Evolutionary conservation across 2,329 filamentous ascomycete genomes (phyloP).

Genomic region (Graphiopsis chlorocephala): DNA sequence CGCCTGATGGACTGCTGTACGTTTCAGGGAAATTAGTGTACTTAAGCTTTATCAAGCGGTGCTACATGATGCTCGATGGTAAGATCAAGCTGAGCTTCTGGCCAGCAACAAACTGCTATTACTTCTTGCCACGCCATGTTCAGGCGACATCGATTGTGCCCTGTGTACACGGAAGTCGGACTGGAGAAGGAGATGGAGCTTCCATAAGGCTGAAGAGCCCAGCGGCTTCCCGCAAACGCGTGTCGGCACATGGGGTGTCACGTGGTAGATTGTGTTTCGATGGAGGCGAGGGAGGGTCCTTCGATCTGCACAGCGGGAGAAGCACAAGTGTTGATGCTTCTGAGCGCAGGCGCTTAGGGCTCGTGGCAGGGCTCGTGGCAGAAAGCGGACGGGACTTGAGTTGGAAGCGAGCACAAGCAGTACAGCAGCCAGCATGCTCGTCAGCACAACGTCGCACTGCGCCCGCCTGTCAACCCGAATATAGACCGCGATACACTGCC

Average conservation of each 20-base stretch:
- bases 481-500: background rate
- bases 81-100: background rate
- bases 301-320: background rate
- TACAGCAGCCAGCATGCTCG: background rate
- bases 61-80: background rate
- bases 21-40: background rate
- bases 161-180: background rate
- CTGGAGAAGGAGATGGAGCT: background rate
- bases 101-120: background rate
- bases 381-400: background rate
- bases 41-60: background rate
- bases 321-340: background rate
- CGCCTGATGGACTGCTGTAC: background rate
- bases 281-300: background rate
- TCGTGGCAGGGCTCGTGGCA: background rate
- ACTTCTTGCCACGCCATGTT: background rate
- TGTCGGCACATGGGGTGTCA: background rate
- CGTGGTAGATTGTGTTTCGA: background rate
- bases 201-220: background rate
- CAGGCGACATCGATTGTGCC: background rate
- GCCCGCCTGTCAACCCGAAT: background rate
- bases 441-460: conserved; percentile 3
- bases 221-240: background rate
- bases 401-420: background rate
- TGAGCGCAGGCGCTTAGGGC: background rate